Conservation (phyloP, 164 flowering plant genomes). For the Dillenia suffruticosa region DNA sequence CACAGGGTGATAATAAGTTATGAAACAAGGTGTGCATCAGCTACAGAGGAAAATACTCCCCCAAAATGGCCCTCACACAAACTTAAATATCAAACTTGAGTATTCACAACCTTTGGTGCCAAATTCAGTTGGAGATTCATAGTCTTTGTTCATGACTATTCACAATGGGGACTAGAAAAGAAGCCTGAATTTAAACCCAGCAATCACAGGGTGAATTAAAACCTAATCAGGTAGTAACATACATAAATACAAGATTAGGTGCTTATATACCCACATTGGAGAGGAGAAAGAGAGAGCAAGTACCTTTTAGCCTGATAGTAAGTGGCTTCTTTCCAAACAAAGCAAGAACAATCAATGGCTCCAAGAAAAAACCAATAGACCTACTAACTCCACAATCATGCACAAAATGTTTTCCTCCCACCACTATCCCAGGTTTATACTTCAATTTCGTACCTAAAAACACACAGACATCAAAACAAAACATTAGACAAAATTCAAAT, state of each 20-base stretch:
- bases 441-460: constrained; percentile 72
- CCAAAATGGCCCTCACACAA: too few relatives aligned
- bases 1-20: too few relatives aligned
- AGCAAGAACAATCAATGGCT: constrained; percentile 72
- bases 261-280: too few relatives aligned
- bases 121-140: too few relatives aligned
- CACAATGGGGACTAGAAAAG: background rate
- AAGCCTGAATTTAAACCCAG: background rate
- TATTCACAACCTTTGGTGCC: too few relatives aligned
- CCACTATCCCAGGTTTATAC: constrained; percentile 81
- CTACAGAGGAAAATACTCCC: too few relatives aligned
- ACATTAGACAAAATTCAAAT: background rate
- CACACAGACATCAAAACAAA: background rate
- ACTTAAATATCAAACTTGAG: too few relatives aligned
- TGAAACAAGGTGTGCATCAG: too few relatives aligned
- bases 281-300: background rate
- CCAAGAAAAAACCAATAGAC: constrained; percentile 83
- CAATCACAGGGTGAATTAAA: too few relatives aligned
- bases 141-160: too few relatives aligned
- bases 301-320: constrained; percentile 72
- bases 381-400: constrained; percentile 83
- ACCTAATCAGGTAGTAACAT: too few relatives aligned
- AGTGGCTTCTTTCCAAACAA: constrained; percentile 81
- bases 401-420: constrained; percentile 72
- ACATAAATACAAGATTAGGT: too few relatives aligned